Evolutionary conservation across 2,329 filamentous ascomycete species (phyloP), one percentile per base, ranked within the genome.

Genomic region (Neofusicoccum kwambonambiense): DNA sequence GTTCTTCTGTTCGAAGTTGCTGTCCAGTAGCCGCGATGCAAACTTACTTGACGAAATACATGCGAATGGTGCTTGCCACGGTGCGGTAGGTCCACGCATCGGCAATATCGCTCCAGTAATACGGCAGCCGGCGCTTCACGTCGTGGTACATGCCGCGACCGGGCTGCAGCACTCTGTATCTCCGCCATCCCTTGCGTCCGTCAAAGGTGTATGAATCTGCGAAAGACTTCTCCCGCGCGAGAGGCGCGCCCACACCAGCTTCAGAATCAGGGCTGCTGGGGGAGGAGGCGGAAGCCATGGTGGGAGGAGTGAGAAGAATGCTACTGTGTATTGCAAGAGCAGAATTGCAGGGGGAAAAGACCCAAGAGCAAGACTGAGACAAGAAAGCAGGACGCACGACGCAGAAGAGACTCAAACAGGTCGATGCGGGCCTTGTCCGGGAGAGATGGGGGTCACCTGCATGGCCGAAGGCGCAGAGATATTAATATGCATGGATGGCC

Each of bases 1-100:
- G 41, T 70, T 61, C 2, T 6, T 69, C 65, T 3, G 22, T 22
- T 22, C 22, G 22, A 22, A 22, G 22, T 22, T 39, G 15, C 27
- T 19, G n/a, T 9, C 3, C 17, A 35, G 8, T 13, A 17, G 13
- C 19, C 2, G 13, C 19, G 22, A 15, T n/a, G 3, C 9, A 39
- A n/a, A 34, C 74, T 67, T 67, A 81, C 79, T 84, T 84, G 69
- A 86, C 83, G 73, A 87, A 87, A 73, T 86, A 86, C 76, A 87
- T 87, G 2, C 83, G 82, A 11, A 87, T 75, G 0, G 81, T 85
- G 65, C 81, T 84, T 5, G 84, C 83, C 45, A 86, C 74, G 3
- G 81, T 83, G 15, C 84, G 77, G 69, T 87, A 87, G 4, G 81
- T 84, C 67, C 81, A 80, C 4, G 82, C 84, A 73, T 87, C 84